Percentiles rank a stretch among this genome's conserved stretches.
These are phyloP conservation scores for Pholiota microspora DNA, from an alignment of 768 basidiomycete species.

Conservation along the genomic window DNA sequence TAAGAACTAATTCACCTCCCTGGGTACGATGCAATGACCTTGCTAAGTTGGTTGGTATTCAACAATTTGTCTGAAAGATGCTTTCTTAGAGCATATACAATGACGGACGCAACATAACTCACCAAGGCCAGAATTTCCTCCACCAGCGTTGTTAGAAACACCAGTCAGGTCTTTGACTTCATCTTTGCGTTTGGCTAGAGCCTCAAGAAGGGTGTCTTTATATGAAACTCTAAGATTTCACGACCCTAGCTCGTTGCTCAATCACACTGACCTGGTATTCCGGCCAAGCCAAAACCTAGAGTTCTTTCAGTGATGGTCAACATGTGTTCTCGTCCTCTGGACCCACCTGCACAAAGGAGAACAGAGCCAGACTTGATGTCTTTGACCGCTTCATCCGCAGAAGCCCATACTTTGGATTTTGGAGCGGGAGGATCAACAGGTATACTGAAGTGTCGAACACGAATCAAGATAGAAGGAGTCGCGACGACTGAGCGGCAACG, in stretches of 20 bases:
- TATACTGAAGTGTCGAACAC: constrained; percentile 27
- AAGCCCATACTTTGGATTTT: constrained; percentile 73
- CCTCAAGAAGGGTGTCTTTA: constrained; percentile 80
- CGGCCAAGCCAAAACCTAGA: constrained; percentile 85
- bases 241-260: too few species aligned
- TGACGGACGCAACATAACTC: constrained; percentile 7
- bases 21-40: constrained; percentile 87
- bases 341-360: constrained; percentile 75
- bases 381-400: constrained; percentile 79
- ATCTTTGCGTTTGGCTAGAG: constrained; percentile 71
- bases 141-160: constrained; percentile 88
- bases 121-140: constrained; percentile 72
- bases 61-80: constrained; percentile 64
- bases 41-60: constrained; percentile 71
- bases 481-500: constrained; percentile 2
- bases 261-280: constrained; percentile 82
- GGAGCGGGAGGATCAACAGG: constrained; percentile 29
- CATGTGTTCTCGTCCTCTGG: not conserved
- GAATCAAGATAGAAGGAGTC: not conserved
- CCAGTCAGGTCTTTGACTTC: constrained; percentile 68
- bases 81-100: constrained; percentile 1
- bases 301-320: not conserved
- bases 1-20: constrained; percentile 52
- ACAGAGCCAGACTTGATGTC: constrained; percentile 80
- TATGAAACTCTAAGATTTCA: not conserved